Evolutionary conservation across 164 flowering plant genomes (phyloP).

Genomic region (Tetrastigma voinierianum): DNA sequence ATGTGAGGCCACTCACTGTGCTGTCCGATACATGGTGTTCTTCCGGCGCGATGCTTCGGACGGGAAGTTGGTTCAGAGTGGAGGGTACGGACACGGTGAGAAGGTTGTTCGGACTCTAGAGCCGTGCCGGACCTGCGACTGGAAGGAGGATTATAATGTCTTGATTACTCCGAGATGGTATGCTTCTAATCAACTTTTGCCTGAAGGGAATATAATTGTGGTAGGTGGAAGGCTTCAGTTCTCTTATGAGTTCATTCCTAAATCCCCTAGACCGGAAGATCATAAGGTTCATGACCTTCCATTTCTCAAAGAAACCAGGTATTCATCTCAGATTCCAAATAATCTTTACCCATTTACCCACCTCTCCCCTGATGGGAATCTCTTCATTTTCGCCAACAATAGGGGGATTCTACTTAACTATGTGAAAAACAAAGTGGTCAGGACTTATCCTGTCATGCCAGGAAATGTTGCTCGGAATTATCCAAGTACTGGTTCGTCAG

Average conservation of each 20-base stretch:
- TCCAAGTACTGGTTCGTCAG: slow-evolving; percentile 55
- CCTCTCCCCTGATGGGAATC: slow-evolving; percentile 41
- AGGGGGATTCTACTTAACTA: slow-evolving; percentile 44
- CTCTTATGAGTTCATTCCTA: slow-evolving; percentile 46
- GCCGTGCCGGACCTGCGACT: slow-evolving; percentile 44
- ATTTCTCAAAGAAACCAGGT: slow-evolving; percentile 34
- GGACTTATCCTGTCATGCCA: slow-evolving; percentile 36
- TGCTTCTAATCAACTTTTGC: slow-evolving; percentile 43
- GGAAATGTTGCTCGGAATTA: slow-evolving; percentile 44
- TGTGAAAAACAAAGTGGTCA: slow-evolving; percentile 27
- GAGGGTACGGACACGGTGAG: slow-evolving; percentile 37
- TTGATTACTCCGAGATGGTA: slow-evolving; percentile 43
- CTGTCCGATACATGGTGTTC: slow-evolving; percentile 57
- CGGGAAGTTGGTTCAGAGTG: slow-evolving; percentile 39
- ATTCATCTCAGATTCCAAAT: slow-evolving; percentile 17
- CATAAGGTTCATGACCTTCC: slow-evolving; percentile 13
- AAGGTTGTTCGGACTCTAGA: slow-evolving; percentile 28
- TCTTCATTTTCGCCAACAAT: slow-evolving; percentile 57
- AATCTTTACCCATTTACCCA: slow-evolving; percentile 51
- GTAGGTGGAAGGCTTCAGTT: slow-evolving; percentile 45
- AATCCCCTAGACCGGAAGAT: slow-evolving; percentile 9
- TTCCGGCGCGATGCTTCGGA: slow-evolving; percentile 43
- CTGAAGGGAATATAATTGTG: slow-evolving; percentile 34
- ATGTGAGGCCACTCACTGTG: slow-evolving; percentile 35
- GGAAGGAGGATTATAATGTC: slow-evolving; percentile 31